Percentiles rank a stretch among this genome's conserved stretches.
phyloP scores from a whole-genome alignment of 2,329 filamentous ascomycete species.

The Ophiostoma populinum region DNA sequence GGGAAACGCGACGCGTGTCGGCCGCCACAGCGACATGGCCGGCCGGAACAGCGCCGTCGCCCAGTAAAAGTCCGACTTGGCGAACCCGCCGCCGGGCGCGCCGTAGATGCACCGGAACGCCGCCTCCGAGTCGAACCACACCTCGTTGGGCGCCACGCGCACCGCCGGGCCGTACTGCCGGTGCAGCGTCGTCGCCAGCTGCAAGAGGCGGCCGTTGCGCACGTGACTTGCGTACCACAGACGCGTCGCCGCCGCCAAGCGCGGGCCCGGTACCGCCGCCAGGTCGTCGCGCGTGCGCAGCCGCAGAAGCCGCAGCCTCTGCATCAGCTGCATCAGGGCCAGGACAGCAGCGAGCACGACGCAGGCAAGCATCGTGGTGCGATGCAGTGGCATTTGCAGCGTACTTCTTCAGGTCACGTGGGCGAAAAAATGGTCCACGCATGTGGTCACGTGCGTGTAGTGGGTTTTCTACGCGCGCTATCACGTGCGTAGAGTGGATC shows the following conservation, averaged over 20 bases:
- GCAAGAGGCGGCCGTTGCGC: constrained; percentile 24
- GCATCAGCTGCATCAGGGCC: no score
- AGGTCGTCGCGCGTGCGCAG: no score
- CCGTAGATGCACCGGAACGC: constrained; percentile 31
- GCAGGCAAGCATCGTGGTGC: no score
- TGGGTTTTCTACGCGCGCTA: no score
- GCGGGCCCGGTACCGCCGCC: constrained; percentile 27
- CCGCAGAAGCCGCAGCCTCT: no score
- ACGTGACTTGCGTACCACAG: constrained; percentile 30
- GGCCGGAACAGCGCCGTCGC: constrained; percentile 28
- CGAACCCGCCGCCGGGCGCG: constrained; percentile 26
- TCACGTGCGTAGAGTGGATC: no score
- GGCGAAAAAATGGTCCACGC: no score
- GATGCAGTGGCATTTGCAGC: no score
- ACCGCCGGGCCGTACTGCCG: constrained; percentile 30
- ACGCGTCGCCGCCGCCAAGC: constrained; percentile 27
- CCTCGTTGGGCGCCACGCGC: constrained; percentile 34
- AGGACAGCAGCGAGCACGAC: no score
- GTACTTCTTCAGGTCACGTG: no score
- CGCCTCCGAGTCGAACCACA: constrained; percentile 32
- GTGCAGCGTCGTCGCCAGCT: constrained; percentile 27
- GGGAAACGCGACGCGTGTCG: constrained; percentile 18
- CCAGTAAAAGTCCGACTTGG: constrained; percentile 35
- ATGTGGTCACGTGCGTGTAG: no score
- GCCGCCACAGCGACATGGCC: constrained; percentile 20